Evolutionary conservation across 2,329 filamentous ascomycete genomes (phyloP).

Genomic region (Parascedosporium putredinis): DNA sequence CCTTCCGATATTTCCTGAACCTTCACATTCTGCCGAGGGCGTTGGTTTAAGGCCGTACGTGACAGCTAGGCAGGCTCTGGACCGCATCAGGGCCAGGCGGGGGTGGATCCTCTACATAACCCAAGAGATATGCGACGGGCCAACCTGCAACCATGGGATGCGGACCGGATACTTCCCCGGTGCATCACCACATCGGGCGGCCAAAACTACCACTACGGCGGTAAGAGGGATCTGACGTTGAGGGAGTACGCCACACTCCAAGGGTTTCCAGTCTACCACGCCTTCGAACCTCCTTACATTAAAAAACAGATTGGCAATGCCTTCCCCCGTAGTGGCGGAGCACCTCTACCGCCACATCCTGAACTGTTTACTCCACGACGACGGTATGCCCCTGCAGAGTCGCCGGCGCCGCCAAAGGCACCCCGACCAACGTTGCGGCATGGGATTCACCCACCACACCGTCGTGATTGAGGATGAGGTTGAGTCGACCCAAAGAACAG

Average conservation of each 20-base stretch:
- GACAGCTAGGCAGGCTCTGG: conserved; percentile 33
- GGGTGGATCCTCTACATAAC: conserved; percentile 30
- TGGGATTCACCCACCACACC: neutral
- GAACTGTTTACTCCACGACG: conserved; percentile 32
- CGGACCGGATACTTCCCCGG: conserved; percentile 34
- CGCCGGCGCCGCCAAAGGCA: no score
- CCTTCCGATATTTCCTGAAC: conserved; percentile 53
- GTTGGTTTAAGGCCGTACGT: conserved; percentile 26
- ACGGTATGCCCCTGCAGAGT: conserved; percentile 17
- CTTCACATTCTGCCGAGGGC: conserved; percentile 44
- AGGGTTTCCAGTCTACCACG: conserved; percentile 53
- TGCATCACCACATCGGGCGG: conserved; percentile 58
- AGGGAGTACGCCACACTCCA: conserved; percentile 61
- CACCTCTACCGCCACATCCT: conserved; percentile 39
- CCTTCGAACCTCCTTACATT: conserved; percentile 38
- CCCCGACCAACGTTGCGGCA: neutral
- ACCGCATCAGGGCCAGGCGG: conserved; percentile 17
- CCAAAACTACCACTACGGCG: conserved; percentile 55
- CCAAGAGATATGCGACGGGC: conserved; percentile 18
- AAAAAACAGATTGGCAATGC: conserved; percentile 69
- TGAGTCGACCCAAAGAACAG: neutral
- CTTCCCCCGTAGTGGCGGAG: conserved; percentile 52
- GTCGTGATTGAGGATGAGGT: conserved; percentile 8
- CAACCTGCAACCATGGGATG: conserved; percentile 29
- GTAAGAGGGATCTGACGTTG: conserved; percentile 50